These are phyloP conservation scores for Geranium rotundifolium DNA, from an alignment of 345 rosid species.

Conservation along the genomic window DNA sequence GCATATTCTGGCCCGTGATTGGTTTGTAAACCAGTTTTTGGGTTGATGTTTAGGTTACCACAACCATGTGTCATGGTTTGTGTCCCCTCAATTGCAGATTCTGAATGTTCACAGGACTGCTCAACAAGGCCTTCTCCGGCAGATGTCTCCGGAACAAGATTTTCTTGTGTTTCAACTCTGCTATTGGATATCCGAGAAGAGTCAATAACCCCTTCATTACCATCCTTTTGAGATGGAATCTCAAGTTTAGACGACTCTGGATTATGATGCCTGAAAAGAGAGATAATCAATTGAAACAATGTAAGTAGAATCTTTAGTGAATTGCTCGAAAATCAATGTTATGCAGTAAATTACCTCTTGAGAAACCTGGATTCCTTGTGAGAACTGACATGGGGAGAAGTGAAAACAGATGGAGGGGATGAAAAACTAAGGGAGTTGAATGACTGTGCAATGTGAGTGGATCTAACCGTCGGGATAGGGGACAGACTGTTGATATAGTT, in stretches of 20 bases:
- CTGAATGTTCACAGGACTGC: slow-evolving; percentile 23
- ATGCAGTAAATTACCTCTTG: slow-evolving; percentile 36
- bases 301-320: not conserved
- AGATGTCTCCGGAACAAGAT: slow-evolving; percentile 33
- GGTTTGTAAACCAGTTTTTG: slow-evolving; percentile 9
- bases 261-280: slow-evolving; percentile 34
- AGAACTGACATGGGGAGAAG: slow-evolving; percentile 68
- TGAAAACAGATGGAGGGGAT: slow-evolving; percentile 69
- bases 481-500: slow-evolving; percentile 75
- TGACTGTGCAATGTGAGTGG: slow-evolving; percentile 44
- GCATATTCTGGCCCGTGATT: not conserved
- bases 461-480: slow-evolving; percentile 71
- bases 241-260: slow-evolving; percentile 34
- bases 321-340: slow-evolving; percentile 1
- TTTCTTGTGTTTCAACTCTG: slow-evolving; percentile 13
- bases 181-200: slow-evolving; percentile 15
- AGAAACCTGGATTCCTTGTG: slow-evolving; percentile 64
- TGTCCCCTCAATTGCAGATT: slow-evolving; percentile 34
- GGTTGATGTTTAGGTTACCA: slow-evolving; percentile 30
- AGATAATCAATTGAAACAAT: slow-evolving; percentile 1
- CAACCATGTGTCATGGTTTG: slow-evolving; percentile 30
- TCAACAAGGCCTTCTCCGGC: slow-evolving; percentile 35
- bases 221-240: slow-evolving; percentile 21
- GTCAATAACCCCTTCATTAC: slow-evolving; percentile 23
- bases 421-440: slow-evolving; percentile 60